These are phyloP conservation scores for Aspergillus niger DNA, from an alignment of 2,329 filamentous ascomycete species.

Conservation along the genomic window DNA sequence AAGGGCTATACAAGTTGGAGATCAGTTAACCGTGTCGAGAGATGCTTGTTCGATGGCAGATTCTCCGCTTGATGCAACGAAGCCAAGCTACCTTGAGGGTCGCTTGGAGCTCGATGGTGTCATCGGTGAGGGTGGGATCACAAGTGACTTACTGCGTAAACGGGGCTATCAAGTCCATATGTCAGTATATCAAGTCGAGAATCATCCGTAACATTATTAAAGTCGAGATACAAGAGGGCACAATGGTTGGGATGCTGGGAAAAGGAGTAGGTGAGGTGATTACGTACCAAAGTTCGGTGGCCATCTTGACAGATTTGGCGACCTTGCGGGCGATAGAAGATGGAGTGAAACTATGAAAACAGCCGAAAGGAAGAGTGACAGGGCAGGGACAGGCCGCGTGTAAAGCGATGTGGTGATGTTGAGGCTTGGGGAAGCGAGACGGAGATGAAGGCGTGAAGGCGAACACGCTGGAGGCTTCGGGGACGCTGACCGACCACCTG, in stretches of 20 bases:
- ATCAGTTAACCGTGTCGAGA: constrained; percentile 3
- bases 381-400: constrained; percentile 27
- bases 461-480: constrained; percentile 39
- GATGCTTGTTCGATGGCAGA: background rate
- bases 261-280: constrained; percentile 38
- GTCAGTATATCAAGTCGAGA: constrained; percentile 26
- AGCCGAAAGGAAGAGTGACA: constrained; percentile 19
- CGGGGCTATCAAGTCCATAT: constrained; percentile 66
- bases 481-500: constrained; percentile 26
- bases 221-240: constrained; percentile 14
- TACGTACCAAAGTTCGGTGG: constrained; percentile 80
- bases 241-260: constrained; percentile 36
- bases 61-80: background rate
- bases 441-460: constrained; percentile 35
- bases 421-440: constrained; percentile 31
- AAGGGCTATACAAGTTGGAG: constrained; percentile 64
- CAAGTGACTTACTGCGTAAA: constrained; percentile 87
- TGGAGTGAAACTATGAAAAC: constrained; percentile 17
- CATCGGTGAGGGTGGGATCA: constrained; percentile 12
- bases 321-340: constrained; percentile 20
- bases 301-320: constrained; percentile 59
- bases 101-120: constrained; percentile 5
- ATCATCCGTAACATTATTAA: background rate
- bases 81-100: constrained; percentile 1
- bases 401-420: constrained; percentile 31